phyloP scores from a whole-genome alignment of 2,329 filamentous ascomycete species.

The Thelonectria rubi region DNA sequence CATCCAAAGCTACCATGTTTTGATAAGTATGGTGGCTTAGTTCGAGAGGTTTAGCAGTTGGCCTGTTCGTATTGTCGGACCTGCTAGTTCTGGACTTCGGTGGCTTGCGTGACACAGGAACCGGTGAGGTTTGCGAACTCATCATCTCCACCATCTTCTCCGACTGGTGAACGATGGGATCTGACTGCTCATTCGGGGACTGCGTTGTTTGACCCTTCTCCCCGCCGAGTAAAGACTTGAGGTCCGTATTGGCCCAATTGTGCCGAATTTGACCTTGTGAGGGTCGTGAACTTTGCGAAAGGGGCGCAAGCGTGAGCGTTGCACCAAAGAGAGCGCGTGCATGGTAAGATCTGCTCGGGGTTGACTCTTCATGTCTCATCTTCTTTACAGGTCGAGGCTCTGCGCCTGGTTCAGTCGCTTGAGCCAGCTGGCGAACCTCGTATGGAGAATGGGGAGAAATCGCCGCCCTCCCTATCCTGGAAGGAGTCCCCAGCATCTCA shows the following conservation, averaged over 20 bases:
- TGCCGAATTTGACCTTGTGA: slow-evolving; percentile 31
- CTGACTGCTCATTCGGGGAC: not conserved
- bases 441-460: slow-evolving; percentile 48
- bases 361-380: slow-evolving; percentile 42
- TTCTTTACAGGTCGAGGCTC: slow-evolving; percentile 41
- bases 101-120: not conserved
- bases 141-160: not conserved
- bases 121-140: not conserved
- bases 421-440: slow-evolving; percentile 42
- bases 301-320: slow-evolving; percentile 44
- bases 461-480: slow-evolving; percentile 46
- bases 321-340: slow-evolving; percentile 50
- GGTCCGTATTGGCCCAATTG: slow-evolving; percentile 33
- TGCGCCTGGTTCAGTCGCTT: slow-evolving; percentile 26
- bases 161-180: not conserved
- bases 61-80: not conserved
- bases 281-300: slow-evolving; percentile 27
- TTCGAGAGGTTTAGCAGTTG: not conserved
- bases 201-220: not conserved
- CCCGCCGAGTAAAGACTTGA: slow-evolving; percentile 1
- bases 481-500: slow-evolving; percentile 44
- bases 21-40: not conserved
- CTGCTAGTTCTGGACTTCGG: not conserved
- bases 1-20: not conserved
- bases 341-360: slow-evolving; percentile 47